A percentile compares a stretch with the other conserved stretches of the same genome.
Conservation (phyloP, 2,329 filamentous ascomycete genomes). For the Fusarium hainanense region DNA sequence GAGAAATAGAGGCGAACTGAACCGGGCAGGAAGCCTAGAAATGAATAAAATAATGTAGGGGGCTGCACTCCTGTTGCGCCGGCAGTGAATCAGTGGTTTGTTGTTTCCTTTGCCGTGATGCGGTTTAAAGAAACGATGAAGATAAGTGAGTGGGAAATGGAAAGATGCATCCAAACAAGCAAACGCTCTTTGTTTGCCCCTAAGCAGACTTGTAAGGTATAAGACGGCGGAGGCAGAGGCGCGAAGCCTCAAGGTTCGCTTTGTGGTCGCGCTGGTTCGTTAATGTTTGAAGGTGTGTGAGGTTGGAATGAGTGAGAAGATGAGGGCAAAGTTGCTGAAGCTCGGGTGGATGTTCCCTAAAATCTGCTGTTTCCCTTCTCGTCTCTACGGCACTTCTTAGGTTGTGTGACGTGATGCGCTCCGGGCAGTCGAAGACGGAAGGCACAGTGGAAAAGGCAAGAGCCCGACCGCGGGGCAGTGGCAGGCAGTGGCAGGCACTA, state of each 20-base stretch:
- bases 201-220: conserved; percentile 10
- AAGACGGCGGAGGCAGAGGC: conserved; percentile 14
- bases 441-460: conserved; percentile 31
- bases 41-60: conserved; percentile 17
- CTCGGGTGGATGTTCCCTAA: conserved; percentile 27
- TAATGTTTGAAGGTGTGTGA: conserved; percentile 14
- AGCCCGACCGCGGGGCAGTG: conserved; percentile 12
- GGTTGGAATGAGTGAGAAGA: conserved; percentile 20
- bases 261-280: conserved; percentile 23
- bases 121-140: conserved; percentile 36
- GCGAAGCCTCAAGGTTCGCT: conserved; percentile 13
- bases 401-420: conserved; percentile 41
- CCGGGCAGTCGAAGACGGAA: conserved; percentile 15
- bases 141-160: conserved; percentile 6
- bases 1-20: not conserved
- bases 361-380: conserved; percentile 29
- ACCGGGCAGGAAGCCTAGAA: not conserved
- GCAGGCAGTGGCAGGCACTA: not conserved
- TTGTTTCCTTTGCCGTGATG: conserved; percentile 23
- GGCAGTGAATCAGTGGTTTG: conserved; percentile 32
- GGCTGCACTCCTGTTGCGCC: conserved; percentile 36
- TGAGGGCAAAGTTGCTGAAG: conserved; percentile 20
- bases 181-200: conserved; percentile 23
- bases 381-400: not conserved
- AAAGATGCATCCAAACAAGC: conserved; percentile 11